A percentile compares a stretch with the other conserved stretches of the same genome.
These are phyloP conservation scores for Puccinia novopanici DNA, from an alignment of 1,284 basidiomycete species.

Conservation along the genomic window DNA sequence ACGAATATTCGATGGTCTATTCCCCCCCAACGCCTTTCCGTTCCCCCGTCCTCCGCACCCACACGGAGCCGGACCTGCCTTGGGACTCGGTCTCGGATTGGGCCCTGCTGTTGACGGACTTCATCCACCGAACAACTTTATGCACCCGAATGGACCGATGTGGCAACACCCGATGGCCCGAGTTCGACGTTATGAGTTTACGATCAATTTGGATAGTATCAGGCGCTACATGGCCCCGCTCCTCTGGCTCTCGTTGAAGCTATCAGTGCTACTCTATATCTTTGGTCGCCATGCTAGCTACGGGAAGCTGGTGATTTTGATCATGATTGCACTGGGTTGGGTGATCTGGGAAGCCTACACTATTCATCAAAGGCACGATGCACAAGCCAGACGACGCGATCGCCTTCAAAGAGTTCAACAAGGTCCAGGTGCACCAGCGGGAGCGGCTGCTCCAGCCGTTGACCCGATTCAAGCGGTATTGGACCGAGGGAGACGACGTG, in stretches of 20 bases:
- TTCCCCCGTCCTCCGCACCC: slow-evolving; percentile 10
- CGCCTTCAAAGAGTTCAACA: slow-evolving; percentile 40
- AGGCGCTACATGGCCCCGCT: slow-evolving; percentile 55
- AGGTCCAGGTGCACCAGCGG: slow-evolving; percentile 20
- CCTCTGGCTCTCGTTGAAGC: slow-evolving; percentile 55
- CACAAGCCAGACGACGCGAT: slow-evolving; percentile 45
- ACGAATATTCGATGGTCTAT: slow-evolving; percentile 20
- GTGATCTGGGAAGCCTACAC: slow-evolving; percentile 55
- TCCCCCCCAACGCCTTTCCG: slow-evolving; percentile 1
- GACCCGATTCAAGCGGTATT: slow-evolving; percentile 50
- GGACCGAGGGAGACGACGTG: slow-evolving; percentile 48
- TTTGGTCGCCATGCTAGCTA: slow-evolving; percentile 56
- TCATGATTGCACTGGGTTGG: slow-evolving; percentile 54
- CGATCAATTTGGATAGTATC: slow-evolving; percentile 57
- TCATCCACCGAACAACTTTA: slow-evolving; percentile 23
- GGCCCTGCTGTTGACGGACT: slow-evolving; percentile 25
- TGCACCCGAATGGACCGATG: slow-evolving; percentile 14
- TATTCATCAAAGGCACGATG: slow-evolving; percentile 50
- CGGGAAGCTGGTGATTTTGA: slow-evolving; percentile 54
- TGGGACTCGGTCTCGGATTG: slow-evolving; percentile 27
- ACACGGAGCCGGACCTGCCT: slow-evolving; percentile 23
- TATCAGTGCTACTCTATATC: slow-evolving; percentile 56
- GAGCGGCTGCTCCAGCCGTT: slow-evolving; percentile 21
- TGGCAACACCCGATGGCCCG: slow-evolving; percentile 43
- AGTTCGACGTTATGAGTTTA: slow-evolving; percentile 52